Base-by-base conservation (phyloP, 192 early-diverging fungal species). In the Anaeromyces robustus region DNA sequence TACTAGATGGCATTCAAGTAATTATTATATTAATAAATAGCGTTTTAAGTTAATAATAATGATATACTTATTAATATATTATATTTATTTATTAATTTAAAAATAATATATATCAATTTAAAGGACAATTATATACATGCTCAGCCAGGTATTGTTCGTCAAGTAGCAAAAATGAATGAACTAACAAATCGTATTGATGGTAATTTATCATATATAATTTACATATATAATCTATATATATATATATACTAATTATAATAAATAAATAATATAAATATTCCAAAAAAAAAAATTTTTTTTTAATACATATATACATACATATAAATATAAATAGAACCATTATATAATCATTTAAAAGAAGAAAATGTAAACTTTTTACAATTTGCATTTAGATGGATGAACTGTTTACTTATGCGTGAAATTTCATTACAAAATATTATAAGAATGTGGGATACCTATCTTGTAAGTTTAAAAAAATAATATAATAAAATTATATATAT, bases 331-430 rank as follows among this genome's bases (percentile, higher is more conserved):
- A n/a, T 80, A 94, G 95, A 90, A 29, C 92, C 89, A 77, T 86
- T 99, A 79, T 91, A 93, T 29, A 81, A 83, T 29, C 98, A 99
- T 83, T 89, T 99, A 68, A 91, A 93, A 79, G 83, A 87, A 12
- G 93, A 99, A 87, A 93, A 94, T 77, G 88, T 99, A 30, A 96
- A 99, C 82, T 99, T 97, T 83, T 95, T 99, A 80, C 97, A 98
- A 86, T 98, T 99, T 88, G 95, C 98, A 11, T 99, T 98, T 83
- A 89, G 98, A 78, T 99, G 98, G 98, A 97, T 98, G 92, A 99
- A 99, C 86, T 99, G 98, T 85, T 83, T 99, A 39, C 85, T 99
- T 81, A 97, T 98, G 96, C 91, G 98, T 52, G 98, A 99, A 85
- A 86, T 99, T 68, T 92, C 93, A 30, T 86, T 98, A 12, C 86